Percentiles rank a stretch among this genome's conserved stretches.
These are phyloP conservation scores for Phytopythium vexans DNA, from an alignment of 352 stramenopile species.

Conservation along the genomic window DNA sequence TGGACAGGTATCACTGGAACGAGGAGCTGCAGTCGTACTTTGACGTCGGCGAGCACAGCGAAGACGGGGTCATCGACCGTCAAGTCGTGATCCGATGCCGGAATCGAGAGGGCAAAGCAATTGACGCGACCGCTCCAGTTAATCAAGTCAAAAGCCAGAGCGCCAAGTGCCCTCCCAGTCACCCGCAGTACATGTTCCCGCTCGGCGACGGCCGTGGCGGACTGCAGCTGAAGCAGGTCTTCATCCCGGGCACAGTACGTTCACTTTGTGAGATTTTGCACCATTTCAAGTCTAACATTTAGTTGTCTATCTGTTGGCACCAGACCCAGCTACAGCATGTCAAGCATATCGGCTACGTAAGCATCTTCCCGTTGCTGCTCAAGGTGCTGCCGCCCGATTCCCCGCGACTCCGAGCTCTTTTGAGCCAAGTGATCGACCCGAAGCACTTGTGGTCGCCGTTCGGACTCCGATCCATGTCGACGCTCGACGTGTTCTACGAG, in stretches of 20 bases:
- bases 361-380: slow-evolving; percentile 82
- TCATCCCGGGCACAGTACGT: slow-evolving; percentile 46
- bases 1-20: slow-evolving; percentile 77
- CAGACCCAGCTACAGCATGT: slow-evolving; percentile 66
- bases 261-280: background rate
- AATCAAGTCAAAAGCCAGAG: slow-evolving; percentile 30
- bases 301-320: slow-evolving; percentile 2
- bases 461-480: slow-evolving; percentile 87
- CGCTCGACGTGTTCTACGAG: slow-evolving; percentile 82
- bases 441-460: slow-evolving; percentile 74
- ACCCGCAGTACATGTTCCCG: slow-evolving; percentile 74
- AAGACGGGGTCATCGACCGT: slow-evolving; percentile 65
- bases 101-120: slow-evolving; percentile 37
- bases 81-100: slow-evolving; percentile 67
- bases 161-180: slow-evolving; percentile 45
- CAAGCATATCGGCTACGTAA: slow-evolving; percentile 86
- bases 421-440: slow-evolving; percentile 53
- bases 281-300: background rate
- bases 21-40: slow-evolving; percentile 63
- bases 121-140: slow-evolving; percentile 36
- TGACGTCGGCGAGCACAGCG: slow-evolving; percentile 78
- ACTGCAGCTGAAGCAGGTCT: slow-evolving; percentile 70
- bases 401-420: slow-evolving; percentile 51
- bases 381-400: slow-evolving; percentile 68
- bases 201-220: slow-evolving; percentile 76